Evolutionary conservation across 2,329 filamentous ascomycete species (phyloP), one percentile per base, ranked within the genome.

Genomic region (Magnaporthiopsis incrustans): DNA sequence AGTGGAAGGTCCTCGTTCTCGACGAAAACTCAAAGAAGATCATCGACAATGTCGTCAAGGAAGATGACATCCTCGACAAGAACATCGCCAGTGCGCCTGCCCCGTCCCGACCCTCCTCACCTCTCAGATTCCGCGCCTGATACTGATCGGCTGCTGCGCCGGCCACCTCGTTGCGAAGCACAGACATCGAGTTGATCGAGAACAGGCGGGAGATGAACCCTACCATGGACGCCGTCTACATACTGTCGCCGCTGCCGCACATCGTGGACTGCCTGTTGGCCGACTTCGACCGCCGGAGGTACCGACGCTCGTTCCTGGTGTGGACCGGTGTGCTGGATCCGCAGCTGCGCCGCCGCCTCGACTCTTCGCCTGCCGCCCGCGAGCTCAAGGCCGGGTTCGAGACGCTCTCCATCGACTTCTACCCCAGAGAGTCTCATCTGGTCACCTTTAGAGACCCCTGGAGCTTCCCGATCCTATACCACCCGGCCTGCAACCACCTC

Each of bases 1-100:
- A 97, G 92, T 99, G 95, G 95, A 99, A 98, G 85, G 91, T 97
- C 69, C 81, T 99, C 70, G 89, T 99, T 63, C 82, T 97, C 71
- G 95, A 99, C 78, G 88, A 91, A 69, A 83, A 81, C 64, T 93
- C 91, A 74, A 88, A 89, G 75, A 93, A 89, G 76, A 85, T 99
- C 70, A 84, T 99, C 71, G 89, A 96, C 77, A 96, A 94, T 81
- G 90, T 91, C 60, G 86, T 94, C 74, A 94, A 92, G 72, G 90
- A 97, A 80, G 94, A 99, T 85, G 92, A 97, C 72, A 96, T 99
- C 69, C 89, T 99, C 78, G 96, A 96, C 75, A 87, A 92, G 77
- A 97, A 97, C 75, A 91, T 99, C 77, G 94, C 93, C 69, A 97
- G 93, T 97, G 83, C 74, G 88, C 67, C 35, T 53, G 44, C 44